Evolutionary conservation across 768 basidiomycete genomes (phyloP).

Genomic region (Suillus plorans): DNA sequence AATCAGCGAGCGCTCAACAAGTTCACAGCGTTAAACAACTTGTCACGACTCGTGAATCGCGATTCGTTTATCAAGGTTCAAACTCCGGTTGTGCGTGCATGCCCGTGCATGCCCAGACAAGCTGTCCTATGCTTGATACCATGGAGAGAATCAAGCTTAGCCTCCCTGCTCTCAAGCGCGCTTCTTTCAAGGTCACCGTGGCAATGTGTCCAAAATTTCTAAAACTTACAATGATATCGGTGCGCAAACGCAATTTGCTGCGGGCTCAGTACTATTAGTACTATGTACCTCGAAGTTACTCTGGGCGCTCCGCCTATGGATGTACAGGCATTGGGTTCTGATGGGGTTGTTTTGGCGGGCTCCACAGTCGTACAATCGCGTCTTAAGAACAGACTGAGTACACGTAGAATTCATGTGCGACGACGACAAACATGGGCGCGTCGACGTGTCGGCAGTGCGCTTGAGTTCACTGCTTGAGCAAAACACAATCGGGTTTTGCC

Average conservation of each 20-base stretch:
- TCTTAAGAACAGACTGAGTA: slow-evolving; percentile 53
- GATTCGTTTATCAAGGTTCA: not conserved
- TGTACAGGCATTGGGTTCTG: no score
- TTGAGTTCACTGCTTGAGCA: not conserved
- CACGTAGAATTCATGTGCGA: slow-evolving; percentile 37
- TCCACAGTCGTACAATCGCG: slow-evolving; percentile 52
- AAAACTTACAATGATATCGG: no score
- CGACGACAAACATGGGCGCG: slow-evolving; percentile 39
- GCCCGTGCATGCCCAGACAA: not conserved
- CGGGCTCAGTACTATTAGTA: no score
- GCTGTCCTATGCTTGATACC: not conserved
- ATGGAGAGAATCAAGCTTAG: no score
- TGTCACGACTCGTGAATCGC: not conserved
- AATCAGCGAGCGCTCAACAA: not conserved
- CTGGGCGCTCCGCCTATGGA: no score
- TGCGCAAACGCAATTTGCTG: no score
- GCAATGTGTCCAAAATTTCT: no score
- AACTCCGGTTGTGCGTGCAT: not conserved
- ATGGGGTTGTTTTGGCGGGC: slow-evolving; percentile 25
- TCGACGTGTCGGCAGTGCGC: slow-evolving; percentile 45
- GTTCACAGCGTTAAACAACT: not conserved
- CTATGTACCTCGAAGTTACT: no score
- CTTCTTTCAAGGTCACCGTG: no score
- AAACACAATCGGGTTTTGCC: no score
- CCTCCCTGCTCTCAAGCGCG: no score